These are phyloP conservation scores for Phaeomoniella chlamydospora DNA, from an alignment of 2,329 filamentous ascomycete species.

Conservation along the genomic window DNA sequence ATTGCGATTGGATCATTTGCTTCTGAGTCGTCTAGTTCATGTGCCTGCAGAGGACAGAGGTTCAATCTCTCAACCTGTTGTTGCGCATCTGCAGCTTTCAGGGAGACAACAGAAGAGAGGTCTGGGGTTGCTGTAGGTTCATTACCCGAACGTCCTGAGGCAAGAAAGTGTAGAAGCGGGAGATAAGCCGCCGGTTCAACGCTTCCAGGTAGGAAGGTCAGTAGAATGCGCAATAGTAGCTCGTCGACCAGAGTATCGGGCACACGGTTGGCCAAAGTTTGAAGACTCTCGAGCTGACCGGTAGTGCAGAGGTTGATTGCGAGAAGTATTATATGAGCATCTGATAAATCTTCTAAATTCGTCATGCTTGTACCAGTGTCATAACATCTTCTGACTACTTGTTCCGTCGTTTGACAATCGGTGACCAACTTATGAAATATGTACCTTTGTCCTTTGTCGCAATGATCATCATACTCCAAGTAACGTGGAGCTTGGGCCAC, in stretches of 20 bases:
- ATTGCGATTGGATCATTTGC: constrained; percentile 30
- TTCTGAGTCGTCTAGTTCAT: background rate
- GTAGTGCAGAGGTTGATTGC: constrained; percentile 41
- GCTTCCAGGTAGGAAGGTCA: constrained; percentile 48
- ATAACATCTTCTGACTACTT: constrained; percentile 9
- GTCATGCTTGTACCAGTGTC: constrained; percentile 17
- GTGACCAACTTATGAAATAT: background rate
- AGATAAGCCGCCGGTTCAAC: constrained; percentile 20
- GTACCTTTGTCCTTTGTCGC: background rate
- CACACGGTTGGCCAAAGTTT: constrained; percentile 33
- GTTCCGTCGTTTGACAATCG: constrained; percentile 2
- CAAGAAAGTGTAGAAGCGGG: constrained; percentile 22
- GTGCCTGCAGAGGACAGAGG: constrained; percentile 32
- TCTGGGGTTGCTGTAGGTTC: constrained; percentile 37
- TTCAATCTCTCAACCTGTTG: constrained; percentile 37
- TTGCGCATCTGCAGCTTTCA: constrained; percentile 34
- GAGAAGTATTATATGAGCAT: constrained; percentile 42
- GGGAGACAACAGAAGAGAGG: constrained; percentile 27
- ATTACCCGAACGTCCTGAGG: constrained; percentile 65
- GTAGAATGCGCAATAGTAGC: constrained; percentile 41
- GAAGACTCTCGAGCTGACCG: constrained; percentile 37
- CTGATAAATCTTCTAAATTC: constrained; percentile 26
- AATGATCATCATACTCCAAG: background rate
- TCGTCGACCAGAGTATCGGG: constrained; percentile 33
- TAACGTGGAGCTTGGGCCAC: background rate